These are phyloP conservation scores for Aegle marmelos DNA, from an alignment of 345 rosid species.

Conservation along the genomic window DNA sequence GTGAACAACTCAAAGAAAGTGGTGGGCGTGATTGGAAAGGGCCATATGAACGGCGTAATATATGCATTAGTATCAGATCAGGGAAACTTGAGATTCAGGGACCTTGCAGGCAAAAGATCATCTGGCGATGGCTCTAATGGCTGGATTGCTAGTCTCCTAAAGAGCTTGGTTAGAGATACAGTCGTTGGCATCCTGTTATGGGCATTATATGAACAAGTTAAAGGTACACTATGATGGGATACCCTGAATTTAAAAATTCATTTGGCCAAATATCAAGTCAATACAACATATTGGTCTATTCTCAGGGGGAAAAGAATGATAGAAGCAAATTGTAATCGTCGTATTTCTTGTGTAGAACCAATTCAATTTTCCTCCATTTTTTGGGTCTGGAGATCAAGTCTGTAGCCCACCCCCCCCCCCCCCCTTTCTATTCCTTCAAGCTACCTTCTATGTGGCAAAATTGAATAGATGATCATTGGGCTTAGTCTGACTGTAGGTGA, in stretches of 20 bases:
- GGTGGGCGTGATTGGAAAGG: constrained; percentile 80
- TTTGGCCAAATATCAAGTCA: neutral
- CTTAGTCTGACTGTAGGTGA: neutral
- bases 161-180: constrained; percentile 49
- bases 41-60: constrained; percentile 86
- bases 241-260: neutral
- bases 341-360: neutral
- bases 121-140: constrained; percentile 19
- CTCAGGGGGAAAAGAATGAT: neutral
- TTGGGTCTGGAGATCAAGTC: no score
- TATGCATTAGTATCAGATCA: constrained; percentile 69
- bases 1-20: constrained; percentile 71
- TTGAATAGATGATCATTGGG: neutral
- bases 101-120: constrained; percentile 55
- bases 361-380: neutral
- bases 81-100: constrained; percentile 70
- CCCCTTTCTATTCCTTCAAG: no score
- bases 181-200: constrained; percentile 44
- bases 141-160: constrained; percentile 33
- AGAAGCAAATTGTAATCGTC: neutral
- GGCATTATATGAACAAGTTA: constrained; percentile 46
- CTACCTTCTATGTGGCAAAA: neutral
- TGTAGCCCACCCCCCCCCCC: no score
- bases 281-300: neutral
- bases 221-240: constrained; percentile 3